Conservation (phyloP, 768 basidiomycete genomes). For the Cubamyces sp. region DNA sequence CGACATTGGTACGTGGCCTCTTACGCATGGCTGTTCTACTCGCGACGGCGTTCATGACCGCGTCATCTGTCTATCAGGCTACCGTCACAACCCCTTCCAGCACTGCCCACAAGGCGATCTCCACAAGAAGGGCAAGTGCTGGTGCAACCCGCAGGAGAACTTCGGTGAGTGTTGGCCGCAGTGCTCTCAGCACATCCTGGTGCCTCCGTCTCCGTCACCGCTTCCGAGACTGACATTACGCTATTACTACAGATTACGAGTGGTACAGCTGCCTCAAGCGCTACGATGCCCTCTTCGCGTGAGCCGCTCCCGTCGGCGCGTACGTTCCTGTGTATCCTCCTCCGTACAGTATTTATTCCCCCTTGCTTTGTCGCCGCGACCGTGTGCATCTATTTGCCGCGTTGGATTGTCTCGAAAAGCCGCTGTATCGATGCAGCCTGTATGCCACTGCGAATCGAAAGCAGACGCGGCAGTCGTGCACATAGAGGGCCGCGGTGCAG, state of each 20-base stretch:
- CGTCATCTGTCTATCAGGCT: constrained; percentile 43
- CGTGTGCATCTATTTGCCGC: not conserved
- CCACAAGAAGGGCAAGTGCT: constrained; percentile 82
- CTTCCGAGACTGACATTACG: constrained; percentile 17
- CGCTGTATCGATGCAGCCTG: too few relatives aligned
- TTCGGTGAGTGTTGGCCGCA: constrained; percentile 55
- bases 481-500: not conserved
- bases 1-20: constrained; percentile 65
- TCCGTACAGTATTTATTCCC: constrained; percentile 13
- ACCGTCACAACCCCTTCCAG: constrained; percentile 92
- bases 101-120: constrained; percentile 83
- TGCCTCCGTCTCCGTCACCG: not conserved
- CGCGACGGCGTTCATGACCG: not conserved
- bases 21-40: not conserved
- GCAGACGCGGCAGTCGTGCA: not conserved
- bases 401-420: not conserved
- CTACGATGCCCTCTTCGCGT: constrained; percentile 65
- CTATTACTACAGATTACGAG: constrained; percentile 59
- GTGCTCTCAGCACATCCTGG: not conserved
- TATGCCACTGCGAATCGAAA: too few relatives aligned
- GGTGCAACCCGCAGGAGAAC: constrained; percentile 76
- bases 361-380: not conserved
- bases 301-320: constrained; percentile 6
- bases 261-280: constrained; percentile 89
- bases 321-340: not conserved